Evolutionary conservation across 176 grass and related monocot species (phyloP).

Genomic region (Melocanna baccifera): DNA sequence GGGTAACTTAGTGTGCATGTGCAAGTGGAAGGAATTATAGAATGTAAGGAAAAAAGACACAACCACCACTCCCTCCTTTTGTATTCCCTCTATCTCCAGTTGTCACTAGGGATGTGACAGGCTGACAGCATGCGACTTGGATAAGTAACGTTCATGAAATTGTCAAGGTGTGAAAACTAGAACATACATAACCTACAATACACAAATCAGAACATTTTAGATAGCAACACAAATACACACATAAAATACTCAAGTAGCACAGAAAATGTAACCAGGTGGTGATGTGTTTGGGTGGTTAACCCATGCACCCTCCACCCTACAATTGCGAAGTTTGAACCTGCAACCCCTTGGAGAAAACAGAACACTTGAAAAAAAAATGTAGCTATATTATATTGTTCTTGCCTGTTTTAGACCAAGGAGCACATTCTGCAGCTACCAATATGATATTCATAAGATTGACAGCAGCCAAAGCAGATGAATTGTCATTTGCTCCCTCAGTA

Average conservation of each 20-base stretch:
- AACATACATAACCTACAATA: not conserved
- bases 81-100: not conserved
- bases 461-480: conserved; percentile 38
- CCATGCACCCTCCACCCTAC: not conserved
- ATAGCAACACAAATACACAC: not conserved
- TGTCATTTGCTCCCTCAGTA: conserved; percentile 44
- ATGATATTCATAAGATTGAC: conserved; percentile 78
- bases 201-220: not conserved
- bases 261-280: not conserved
- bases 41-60: not conserved
- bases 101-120: not conserved
- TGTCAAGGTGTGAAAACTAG: conserved; percentile 22
- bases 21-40: not conserved
- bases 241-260: not conserved
- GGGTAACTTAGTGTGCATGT: not conserved
- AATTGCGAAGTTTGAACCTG: conserved; percentile 14
- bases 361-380: not conserved
- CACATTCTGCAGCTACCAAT: conserved; percentile 80
- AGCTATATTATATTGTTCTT: conserved; percentile 31
- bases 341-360: not conserved
- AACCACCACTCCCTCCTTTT: not conserved
- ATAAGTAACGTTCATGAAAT: not conserved
- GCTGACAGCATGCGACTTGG: not conserved
- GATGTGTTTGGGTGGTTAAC: not conserved
- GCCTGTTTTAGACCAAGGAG: conserved; percentile 99